Evolutionary conservation across 495 filamentous ascomycete genomes (phyloP).

Genomic region (Tuber brumale): DNA sequence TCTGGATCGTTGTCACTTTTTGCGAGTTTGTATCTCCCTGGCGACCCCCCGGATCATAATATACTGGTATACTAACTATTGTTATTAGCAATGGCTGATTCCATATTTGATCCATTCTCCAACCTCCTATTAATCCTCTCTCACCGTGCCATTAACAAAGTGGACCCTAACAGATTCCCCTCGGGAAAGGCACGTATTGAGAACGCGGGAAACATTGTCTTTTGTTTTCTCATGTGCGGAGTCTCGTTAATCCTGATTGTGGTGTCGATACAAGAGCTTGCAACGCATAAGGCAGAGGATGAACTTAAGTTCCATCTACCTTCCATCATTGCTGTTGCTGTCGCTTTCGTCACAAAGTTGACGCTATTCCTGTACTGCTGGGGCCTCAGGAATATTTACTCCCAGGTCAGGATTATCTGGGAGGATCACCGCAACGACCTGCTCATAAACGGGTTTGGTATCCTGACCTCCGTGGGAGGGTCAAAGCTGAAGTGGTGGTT

Average conservation of each 20-base stretch:
- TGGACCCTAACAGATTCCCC: slow-evolving; percentile 85
- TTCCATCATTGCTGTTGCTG: slow-evolving; percentile 76
- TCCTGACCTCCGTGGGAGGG: slow-evolving; percentile 80
- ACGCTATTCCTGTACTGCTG: slow-evolving; percentile 85
- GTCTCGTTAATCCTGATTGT: slow-evolving; percentile 89
- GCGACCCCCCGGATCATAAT: neutral
- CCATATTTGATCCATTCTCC: slow-evolving; percentile 88
- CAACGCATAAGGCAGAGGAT: slow-evolving; percentile 42
- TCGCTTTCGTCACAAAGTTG: slow-evolving; percentile 81
- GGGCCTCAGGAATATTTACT: slow-evolving; percentile 78
- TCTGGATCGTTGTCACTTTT: slow-evolving; percentile 88
- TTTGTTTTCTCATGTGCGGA: slow-evolving; percentile 92
- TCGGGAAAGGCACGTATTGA: slow-evolving; percentile 92
- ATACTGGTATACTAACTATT: neutral
- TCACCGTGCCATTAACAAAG: slow-evolving; percentile 78
- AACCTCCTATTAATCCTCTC: slow-evolving; percentile 83
- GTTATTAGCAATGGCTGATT: slow-evolving; percentile 70
- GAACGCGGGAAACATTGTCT: slow-evolving; percentile 91
- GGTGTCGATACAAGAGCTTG: slow-evolving; percentile 68
- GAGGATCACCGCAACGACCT: slow-evolving; percentile 84
- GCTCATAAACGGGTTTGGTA: slow-evolving; percentile 84
- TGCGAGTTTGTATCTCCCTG: slow-evolving; percentile 51
- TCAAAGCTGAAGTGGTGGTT: slow-evolving; percentile 89
- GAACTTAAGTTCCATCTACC: slow-evolving; percentile 66
- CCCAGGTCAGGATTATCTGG: slow-evolving; percentile 89